These are phyloP conservation scores for Russula emetica DNA, from an alignment of 768 basidiomycete species.

Conservation along the genomic window DNA sequence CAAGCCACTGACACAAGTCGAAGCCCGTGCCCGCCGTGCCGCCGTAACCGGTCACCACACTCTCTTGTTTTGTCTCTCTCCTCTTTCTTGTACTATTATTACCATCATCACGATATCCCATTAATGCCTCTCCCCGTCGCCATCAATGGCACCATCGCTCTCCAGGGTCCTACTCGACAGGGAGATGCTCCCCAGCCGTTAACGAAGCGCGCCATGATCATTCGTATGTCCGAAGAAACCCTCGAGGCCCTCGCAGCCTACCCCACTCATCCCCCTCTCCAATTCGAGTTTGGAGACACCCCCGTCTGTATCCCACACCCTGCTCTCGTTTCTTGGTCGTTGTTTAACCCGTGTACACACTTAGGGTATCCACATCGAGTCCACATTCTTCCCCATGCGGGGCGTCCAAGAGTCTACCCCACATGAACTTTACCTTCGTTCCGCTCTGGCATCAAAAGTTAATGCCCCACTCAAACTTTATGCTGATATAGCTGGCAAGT, in stretches of 20 bases:
- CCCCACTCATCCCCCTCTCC: constrained; percentile 43
- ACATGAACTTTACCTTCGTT: constrained; percentile 72
- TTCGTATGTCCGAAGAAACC: constrained; percentile 69
- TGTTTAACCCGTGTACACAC: background rate
- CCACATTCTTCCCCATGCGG: constrained; percentile 58
- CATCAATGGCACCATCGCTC: constrained; percentile 46
- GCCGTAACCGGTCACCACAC: background rate
- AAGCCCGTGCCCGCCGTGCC: background rate
- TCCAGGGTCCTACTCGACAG: constrained; percentile 54
- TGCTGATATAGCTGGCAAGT: constrained; percentile 70
- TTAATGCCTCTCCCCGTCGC: constrained; percentile 61
- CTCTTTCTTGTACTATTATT: constrained; percentile 3
- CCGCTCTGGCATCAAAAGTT: constrained; percentile 52
- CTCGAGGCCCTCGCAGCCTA: constrained; percentile 59
- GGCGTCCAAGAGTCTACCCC: constrained; percentile 48
- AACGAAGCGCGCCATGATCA: constrained; percentile 70
- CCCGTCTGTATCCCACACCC: constrained; percentile 44
- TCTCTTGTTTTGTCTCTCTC: background rate
- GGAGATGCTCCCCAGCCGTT: constrained; percentile 54
- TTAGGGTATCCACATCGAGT: constrained; percentile 55
- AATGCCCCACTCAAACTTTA: constrained; percentile 66
- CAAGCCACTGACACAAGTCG: background rate
- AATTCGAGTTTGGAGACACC: constrained; percentile 58
- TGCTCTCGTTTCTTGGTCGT: background rate
- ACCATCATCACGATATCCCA: constrained; percentile 7